Evolutionary conservation across 805 yeast genomes (phyloP), one percentile per base, ranked within the genome.

Genomic region (Spathaspora gorwiae): DNA sequence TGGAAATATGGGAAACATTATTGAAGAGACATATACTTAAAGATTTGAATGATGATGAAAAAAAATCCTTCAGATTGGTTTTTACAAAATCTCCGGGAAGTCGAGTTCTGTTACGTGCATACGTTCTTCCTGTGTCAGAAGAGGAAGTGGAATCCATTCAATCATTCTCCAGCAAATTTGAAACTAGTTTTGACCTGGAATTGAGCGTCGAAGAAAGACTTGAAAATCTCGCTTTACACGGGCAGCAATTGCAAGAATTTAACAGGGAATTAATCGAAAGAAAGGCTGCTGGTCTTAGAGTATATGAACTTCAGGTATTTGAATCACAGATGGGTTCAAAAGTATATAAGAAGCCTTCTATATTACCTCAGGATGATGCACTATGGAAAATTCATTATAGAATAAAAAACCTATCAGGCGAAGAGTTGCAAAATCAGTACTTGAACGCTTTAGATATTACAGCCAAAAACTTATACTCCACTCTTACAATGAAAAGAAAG

Each of bases 1-100:
- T 85, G 48, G 60, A 69, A 9, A 59, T 87, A 2, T 70, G 86
- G 66, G 59, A 65, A 39, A 56, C 54, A 24, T 42, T 71, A 34
- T 48, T 71, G 46, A 39, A 30, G 8, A 57, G 63, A 29, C 47
- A 44, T 2, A 58, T 67, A 12, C 50, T 56, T 24, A 26, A 54
- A 35, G 74, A 70, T 47, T 46, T 68, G 19, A 49, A 49, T 15
- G 49, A 47, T 11, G 42, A 48, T 7, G 48, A 49, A 26, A 53
- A 47, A 5, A 34, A 44, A 14, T 54, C 70, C 15, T 66, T 64
- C 45, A 52, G 73, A 37, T 50, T 68, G 31, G 59, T 68, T 8
- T 33, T 62, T 37, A 19, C 47, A 31, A 14, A 37, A 6, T 26
- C 26, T 26, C 3, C 19, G 10, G 3, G 14, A 11, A 13, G n/a